These are phyloP conservation scores for Corymbia calophylla DNA, from an alignment of 441 rosid species.

Conservation along the genomic window DNA sequence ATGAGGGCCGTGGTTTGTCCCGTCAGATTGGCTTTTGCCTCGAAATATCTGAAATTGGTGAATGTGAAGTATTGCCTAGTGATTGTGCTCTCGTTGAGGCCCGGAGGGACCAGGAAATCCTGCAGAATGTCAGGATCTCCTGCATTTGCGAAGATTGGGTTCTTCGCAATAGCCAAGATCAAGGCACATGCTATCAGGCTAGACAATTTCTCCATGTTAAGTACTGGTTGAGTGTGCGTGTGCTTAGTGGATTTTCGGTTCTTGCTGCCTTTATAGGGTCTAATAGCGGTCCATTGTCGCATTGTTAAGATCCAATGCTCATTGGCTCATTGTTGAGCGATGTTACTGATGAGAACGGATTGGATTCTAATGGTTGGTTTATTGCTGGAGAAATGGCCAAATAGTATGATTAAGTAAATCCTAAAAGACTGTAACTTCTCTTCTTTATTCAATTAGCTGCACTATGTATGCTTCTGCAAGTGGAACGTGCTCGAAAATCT, in stretches of 20 bases:
- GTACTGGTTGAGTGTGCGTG: neutral
- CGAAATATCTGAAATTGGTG: constrained; percentile 6
- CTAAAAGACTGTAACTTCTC: neutral
- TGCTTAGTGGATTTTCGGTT: neutral
- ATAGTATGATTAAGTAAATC: neutral
- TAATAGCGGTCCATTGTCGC: neutral
- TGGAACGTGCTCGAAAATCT: neutral
- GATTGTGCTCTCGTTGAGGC: neutral
- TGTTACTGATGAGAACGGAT: neutral
- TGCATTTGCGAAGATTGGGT: neutral
- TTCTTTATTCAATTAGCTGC: neutral
- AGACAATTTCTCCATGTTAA: neutral
- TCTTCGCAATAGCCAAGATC: neutral
- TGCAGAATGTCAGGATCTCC: constrained; percentile 16
- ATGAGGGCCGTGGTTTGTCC: neutral
- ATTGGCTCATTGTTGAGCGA: neutral
- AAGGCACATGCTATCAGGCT: neutral
- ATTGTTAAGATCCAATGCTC: neutral
- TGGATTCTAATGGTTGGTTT: neutral
- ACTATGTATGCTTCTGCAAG: neutral
- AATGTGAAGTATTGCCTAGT: constrained; percentile 6
- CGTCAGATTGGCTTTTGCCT: neutral
- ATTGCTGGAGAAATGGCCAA: neutral
- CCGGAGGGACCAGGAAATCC: constrained; percentile 8
- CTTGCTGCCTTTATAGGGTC: neutral